Percentiles rank a stretch among this genome's conserved stretches.
phyloP scores from a whole-genome alignment of 805 yeast species.

The Starmera quercuum region DNA sequence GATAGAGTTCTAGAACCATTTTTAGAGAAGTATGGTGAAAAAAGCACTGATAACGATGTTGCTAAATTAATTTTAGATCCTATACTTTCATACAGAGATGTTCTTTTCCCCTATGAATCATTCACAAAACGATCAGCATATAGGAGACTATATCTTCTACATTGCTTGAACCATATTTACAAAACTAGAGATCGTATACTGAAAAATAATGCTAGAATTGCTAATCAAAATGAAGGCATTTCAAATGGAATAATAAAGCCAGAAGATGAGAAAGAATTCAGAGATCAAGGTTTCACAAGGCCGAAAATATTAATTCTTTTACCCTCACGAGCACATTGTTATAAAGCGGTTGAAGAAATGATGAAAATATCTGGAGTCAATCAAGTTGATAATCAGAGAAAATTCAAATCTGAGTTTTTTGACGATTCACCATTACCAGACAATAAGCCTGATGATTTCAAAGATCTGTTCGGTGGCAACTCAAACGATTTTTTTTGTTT shows the following conservation, averaged over 20 bases:
- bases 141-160: slow-evolving; percentile 59
- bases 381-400: slow-evolving; percentile 73
- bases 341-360: slow-evolving; percentile 55
- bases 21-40: slow-evolving; percentile 9
- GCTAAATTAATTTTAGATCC: slow-evolving; percentile 55
- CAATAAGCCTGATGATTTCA: slow-evolving; percentile 77
- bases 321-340: slow-evolving; percentile 80
- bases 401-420: slow-evolving; percentile 66
- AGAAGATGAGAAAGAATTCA: slow-evolving; percentile 47
- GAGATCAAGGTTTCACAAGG: slow-evolving; percentile 95
- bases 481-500: slow-evolving; percentile 85
- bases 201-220: slow-evolving; percentile 60
- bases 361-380: slow-evolving; percentile 57
- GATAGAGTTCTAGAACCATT: slow-evolving; percentile 29
- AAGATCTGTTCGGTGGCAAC: slow-evolving; percentile 75
- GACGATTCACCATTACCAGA: slow-evolving; percentile 37
- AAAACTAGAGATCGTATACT: slow-evolving; percentile 84
- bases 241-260: slow-evolving; percentile 27
- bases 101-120: slow-evolving; percentile 49
- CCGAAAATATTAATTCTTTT: slow-evolving; percentile 78
- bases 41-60: slow-evolving; percentile 26
- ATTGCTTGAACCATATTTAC: slow-evolving; percentile 72
- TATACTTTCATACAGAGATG: slow-evolving; percentile 65
- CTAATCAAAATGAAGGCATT: slow-evolving; percentile 32
- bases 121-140: slow-evolving; percentile 44